A percentile compares a stretch with the other conserved stretches of the same genome.
phyloP scores from a whole-genome alignment of 805 yeast genomes.

The Candida palmyrensis region DNA sequence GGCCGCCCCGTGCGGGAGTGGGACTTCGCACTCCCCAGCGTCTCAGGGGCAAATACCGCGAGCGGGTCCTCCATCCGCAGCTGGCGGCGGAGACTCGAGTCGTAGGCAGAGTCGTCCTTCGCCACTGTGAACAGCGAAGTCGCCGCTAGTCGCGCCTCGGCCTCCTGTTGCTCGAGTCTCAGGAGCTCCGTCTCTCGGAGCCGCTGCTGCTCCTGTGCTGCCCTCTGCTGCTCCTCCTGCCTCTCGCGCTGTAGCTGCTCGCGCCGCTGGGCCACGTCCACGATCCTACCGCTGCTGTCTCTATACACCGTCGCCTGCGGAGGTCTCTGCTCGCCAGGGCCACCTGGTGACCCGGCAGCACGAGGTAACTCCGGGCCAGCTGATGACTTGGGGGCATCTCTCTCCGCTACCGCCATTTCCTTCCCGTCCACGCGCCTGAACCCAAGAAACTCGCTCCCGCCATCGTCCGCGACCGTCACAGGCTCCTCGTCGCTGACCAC shows the following conservation, averaged over 20 bases:
- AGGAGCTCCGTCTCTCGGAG: constrained; percentile 27
- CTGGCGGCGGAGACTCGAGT: constrained; percentile 23
- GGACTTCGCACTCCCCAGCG: too few relatives aligned
- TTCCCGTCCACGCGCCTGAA: constrained; percentile 30
- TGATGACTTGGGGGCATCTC: too few relatives aligned
- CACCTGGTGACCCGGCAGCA: too few relatives aligned
- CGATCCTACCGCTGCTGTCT: constrained; percentile 54
- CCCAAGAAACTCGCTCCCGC: constrained; percentile 16
- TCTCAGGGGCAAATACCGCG: constrained; percentile 5
- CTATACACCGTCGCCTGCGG: constrained; percentile 50
- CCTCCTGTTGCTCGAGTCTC: constrained; percentile 31
- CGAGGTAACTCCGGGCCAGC: too few relatives aligned
- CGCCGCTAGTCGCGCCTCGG: constrained; percentile 22
- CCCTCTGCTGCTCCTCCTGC: constrained; percentile 16
- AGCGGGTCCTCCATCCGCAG: constrained; percentile 64
- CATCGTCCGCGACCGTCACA: constrained; percentile 5
- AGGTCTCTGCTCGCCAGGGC: too few relatives aligned
- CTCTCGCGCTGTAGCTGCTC: constrained; percentile 9
- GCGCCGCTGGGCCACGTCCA: constrained; percentile 33
- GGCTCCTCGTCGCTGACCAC: too few relatives aligned
- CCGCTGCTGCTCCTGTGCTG: constrained; percentile 10
- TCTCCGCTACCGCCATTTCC: neutral
- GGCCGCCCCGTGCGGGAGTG: constrained; percentile 42
- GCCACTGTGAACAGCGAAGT: constrained; percentile 18
- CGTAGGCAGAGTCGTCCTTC: constrained; percentile 33